A percentile compares a stretch with the other conserved stretches of the same genome.
phyloP scores from a whole-genome alignment of 352 stramenopile species.

The Globisporangium barbulae region DNA sequence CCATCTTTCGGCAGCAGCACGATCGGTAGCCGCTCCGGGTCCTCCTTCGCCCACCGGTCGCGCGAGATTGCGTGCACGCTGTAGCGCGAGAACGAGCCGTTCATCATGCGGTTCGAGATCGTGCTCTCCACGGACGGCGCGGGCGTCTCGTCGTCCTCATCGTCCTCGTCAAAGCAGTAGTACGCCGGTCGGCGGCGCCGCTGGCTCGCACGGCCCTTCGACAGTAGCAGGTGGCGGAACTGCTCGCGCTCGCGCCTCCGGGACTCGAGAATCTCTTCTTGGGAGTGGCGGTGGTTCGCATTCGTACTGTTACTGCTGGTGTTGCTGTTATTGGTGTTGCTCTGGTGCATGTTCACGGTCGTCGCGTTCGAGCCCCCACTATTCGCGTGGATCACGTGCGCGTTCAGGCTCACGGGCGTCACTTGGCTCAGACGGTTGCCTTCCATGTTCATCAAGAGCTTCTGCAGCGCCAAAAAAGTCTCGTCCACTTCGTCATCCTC shows the following conservation, averaged over 20 bases:
- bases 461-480: conserved; percentile 76
- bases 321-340: conserved; percentile 11
- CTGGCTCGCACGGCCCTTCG: conserved; percentile 23
- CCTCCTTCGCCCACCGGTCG: conserved; percentile 64
- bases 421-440: conserved; percentile 26
- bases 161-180: conserved; percentile 62
- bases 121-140: conserved; percentile 68
- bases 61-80: conserved; percentile 77
- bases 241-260: conserved; percentile 63
- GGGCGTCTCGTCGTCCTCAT: conserved; percentile 58
- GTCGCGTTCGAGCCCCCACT: not conserved
- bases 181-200: conserved; percentile 43
- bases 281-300: conserved; percentile 28
- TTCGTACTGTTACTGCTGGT: conserved; percentile 8
- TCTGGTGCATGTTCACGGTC: conserved; percentile 14
- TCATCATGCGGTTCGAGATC: conserved; percentile 82
- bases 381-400: conserved; percentile 11
- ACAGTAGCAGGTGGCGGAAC: conserved; percentile 62
- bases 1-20: conserved; percentile 67
- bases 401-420: conserved; percentile 12
- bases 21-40: conserved; percentile 66
- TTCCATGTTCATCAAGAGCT: conserved; percentile 66
- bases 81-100: conserved; percentile 67
- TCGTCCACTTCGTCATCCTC: conserved; percentile 76
- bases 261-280: conserved; percentile 74